These are phyloP conservation scores for Dothidotthia symphoricarpi DNA, from an alignment of 2,329 filamentous ascomycete genomes.

Conservation along the genomic window DNA sequence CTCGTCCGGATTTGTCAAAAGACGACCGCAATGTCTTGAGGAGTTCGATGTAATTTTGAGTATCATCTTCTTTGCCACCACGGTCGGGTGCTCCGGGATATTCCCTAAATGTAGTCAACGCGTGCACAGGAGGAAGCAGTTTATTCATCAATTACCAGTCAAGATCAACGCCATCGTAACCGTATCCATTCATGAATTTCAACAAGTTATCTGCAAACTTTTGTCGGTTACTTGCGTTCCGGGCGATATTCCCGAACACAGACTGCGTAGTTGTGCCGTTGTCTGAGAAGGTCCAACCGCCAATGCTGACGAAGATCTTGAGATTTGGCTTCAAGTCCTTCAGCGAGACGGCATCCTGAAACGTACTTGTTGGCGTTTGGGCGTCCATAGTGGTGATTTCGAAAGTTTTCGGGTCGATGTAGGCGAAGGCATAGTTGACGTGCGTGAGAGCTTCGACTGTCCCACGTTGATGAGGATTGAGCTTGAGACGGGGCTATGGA, in stretches of 20 bases:
- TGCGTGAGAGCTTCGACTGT: too few species aligned
- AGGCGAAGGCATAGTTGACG: too few species aligned
- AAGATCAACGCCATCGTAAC: constrained; percentile 48
- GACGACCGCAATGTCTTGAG: neutral
- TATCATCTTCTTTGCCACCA: constrained; percentile 3
- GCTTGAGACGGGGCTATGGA: too few species aligned
- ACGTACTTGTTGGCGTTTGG: too few species aligned
- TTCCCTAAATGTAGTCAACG: constrained; percentile 25
- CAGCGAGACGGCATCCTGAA: neutral
- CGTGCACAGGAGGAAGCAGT: too few species aligned
- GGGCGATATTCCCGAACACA: constrained; percentile 9
- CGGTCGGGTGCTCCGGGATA: constrained; percentile 12
- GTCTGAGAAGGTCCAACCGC: constrained; percentile 46
- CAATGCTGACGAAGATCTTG: constrained; percentile 39
- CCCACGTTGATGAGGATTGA: too few species aligned
- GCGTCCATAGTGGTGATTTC: too few species aligned
- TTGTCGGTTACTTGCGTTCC: constrained; percentile 8
- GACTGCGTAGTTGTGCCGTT: constrained; percentile 31
- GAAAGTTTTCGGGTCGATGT: too few species aligned
- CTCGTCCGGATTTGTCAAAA: neutral
- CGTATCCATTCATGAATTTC: constrained; percentile 43
- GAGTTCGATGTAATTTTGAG: neutral
- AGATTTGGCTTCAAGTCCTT: constrained; percentile 31
- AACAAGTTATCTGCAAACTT: constrained; percentile 40
- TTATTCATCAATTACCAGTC: constrained; percentile 40